Conservation (phyloP, 495 filamentous ascomycete genomes). For the Pyrenula aspistea region DNA sequence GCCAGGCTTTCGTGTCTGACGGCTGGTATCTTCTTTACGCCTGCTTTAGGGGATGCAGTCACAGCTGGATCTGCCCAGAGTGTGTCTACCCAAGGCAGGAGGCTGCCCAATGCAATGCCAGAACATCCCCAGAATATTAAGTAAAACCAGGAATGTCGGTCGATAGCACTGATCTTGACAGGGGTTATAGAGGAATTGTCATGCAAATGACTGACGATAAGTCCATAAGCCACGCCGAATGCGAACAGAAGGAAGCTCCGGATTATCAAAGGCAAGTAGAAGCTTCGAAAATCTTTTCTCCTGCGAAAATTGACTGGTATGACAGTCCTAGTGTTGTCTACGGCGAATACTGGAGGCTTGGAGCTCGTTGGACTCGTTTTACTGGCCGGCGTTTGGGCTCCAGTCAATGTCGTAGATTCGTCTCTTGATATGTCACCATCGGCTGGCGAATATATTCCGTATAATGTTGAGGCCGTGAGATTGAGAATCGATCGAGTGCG, state of each 20-base stretch:
- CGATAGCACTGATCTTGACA: conserved; percentile 46
- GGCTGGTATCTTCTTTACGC: neutral
- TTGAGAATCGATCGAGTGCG: conserved; percentile 72
- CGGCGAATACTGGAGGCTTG: conserved; percentile 17
- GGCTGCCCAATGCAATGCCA: conserved; percentile 61
- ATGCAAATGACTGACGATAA: conserved; percentile 74
- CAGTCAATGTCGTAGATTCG: conserved; percentile 46
- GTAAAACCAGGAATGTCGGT: conserved; percentile 55
- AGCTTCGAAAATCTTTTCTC: conserved; percentile 22
- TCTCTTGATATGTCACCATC: conserved; percentile 38
- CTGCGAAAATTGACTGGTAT: conserved; percentile 10
- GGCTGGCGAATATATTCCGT: conserved; percentile 76
- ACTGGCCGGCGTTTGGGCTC: conserved; percentile 47
- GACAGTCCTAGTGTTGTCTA: conserved; percentile 25
- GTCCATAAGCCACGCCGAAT: conserved; percentile 74
- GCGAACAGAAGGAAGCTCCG: conserved; percentile 60
- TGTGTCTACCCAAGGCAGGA: conserved; percentile 76
- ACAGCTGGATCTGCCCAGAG: conserved; percentile 34
- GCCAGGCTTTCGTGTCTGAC: conserved; percentile 2
- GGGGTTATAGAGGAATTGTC: conserved; percentile 53
- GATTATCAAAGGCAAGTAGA: conserved; percentile 31
- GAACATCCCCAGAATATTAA: conserved; percentile 68
- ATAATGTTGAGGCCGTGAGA: conserved; percentile 77
- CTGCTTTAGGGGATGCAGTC: conserved; percentile 6
- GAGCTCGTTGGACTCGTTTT: conserved; percentile 9